A percentile compares a stretch with the other conserved stretches of the same genome.
These are phyloP conservation scores for Mychonastes homosphaera DNA, from an alignment of 139 green algal species.

Conservation along the genomic window DNA sequence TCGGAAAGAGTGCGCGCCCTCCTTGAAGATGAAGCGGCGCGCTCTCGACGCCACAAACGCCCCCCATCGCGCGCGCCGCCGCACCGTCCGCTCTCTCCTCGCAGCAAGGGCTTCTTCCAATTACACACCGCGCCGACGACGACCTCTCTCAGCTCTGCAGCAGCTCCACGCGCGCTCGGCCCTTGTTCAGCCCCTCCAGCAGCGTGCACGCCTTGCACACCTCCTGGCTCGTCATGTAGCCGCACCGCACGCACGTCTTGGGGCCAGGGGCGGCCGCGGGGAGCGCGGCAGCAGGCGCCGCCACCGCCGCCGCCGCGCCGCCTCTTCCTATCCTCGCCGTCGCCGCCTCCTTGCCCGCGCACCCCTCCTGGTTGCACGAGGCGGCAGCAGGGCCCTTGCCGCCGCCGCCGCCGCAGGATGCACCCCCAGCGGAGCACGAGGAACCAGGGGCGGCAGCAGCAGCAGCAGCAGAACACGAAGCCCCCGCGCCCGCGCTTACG, in stretches of 20 bases:
- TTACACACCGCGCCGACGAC: too few relatives aligned
- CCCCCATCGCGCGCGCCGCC: too few relatives aligned
- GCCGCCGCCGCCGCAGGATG: neutral
- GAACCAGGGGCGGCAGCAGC: too few relatives aligned
- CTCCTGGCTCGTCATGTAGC: constrained; percentile 74
- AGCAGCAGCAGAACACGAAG: too few relatives aligned
- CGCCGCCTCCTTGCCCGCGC: neutral
- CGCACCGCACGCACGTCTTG: constrained; percentile 60
- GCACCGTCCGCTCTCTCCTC: too few relatives aligned
- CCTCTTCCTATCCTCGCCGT: neutral
- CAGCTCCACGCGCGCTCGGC: constrained; percentile 47
- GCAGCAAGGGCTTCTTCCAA: too few relatives aligned
- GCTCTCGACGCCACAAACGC: too few relatives aligned
- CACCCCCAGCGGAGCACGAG: neutral
- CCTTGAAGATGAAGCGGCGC: too few relatives aligned
- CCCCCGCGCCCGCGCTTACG: neutral
- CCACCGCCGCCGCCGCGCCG: neutral
- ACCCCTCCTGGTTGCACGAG: neutral
- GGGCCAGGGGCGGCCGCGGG: constrained; percentile 11
- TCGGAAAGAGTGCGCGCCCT: too few relatives aligned
- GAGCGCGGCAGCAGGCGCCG: neutral
- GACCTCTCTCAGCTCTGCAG: too few relatives aligned
- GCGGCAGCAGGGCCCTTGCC: neutral
- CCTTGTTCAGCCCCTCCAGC: constrained; percentile 77
- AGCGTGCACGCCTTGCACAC: constrained; percentile 86